Base-by-base conservation (phyloP, 305 asterid genomes). In the Fraxinus velutina region DNA sequence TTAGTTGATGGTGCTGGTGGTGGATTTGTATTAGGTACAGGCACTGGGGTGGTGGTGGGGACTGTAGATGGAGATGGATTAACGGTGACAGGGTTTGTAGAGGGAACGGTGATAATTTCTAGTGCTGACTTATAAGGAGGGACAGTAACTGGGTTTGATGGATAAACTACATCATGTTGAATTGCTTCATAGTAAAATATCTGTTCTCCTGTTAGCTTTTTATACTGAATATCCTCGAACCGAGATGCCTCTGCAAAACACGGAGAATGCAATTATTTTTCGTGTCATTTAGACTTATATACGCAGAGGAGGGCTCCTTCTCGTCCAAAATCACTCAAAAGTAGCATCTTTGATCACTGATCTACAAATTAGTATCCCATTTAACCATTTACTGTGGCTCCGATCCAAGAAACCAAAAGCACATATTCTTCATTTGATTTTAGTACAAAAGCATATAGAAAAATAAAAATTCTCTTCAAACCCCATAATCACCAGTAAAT, bases 61-160 rank as follows among this genome's bases (percentile, higher is more conserved):
- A 66, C 22, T 21, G 90, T 80, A 5, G 77, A 81, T 39, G 90
- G 89, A 82, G 79, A 82, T 64, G 90, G 88, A 34, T 80, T 79
- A 29, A 74, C 79, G 2, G 90, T 73, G 12, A 78, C 66, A 7
- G 95, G 92, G 68, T 81, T 82, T 32, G 90, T 83, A 4, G 91
- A 79, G 0, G 97, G 96, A 70, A 86, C 60, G 22, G 92, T 90
- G 66, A 89, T 78, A 17, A 85, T 30, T 1, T 86, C 62, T 52
- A 94, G 91, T 5, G 88, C 81, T 52, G 86, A 74, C 39, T 76
- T 34, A 68, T 77, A 79, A 1, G 88, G 90, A 24, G 92, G 87
- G 78, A 76, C 62, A 44, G 94, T 62, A 80, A 84, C 42, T 2
- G 86, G 84, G 21, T 82, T 77, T 24, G 73, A 85, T 21, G 90